Base-by-base conservation (phyloP, 1,284 basidiomycete genomes). In the Fomitiporia mediterranea region DNA sequence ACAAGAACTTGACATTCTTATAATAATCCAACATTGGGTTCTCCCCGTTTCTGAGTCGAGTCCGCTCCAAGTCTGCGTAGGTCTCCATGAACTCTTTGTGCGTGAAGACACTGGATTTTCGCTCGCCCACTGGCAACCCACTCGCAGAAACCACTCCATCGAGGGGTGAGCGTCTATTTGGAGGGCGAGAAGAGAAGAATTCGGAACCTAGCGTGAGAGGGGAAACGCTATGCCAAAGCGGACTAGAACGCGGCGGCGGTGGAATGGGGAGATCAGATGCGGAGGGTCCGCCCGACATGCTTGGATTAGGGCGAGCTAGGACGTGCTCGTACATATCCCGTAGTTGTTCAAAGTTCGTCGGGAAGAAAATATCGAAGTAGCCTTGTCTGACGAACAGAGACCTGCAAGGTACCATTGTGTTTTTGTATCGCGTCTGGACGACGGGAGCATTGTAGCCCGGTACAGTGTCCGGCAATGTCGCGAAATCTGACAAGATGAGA, bases 321-420 rank as follows among this genome's bases (percentile, higher is more conserved):
- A 89, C 79, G 63, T 85, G 78, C 66, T 92, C 87, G 71, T 97
- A 97, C 80, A 94, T 88, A 68, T 94, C 90, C 49, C 88, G 77
- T 25, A 99, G 77, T 19, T 81, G 80, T 51, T 84, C 81, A 64
- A 99, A 99, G 67, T 95, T 76, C 5, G 96, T 99, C 1, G 97
- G 97, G 76, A 99, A 99, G 77, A 99, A 94, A 62, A 99, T 99
- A 72, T 99, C 97, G 70, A 99, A 99, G 73, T 86, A 96, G 9
- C 97, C 97, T 67, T 92, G 97, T 62, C 89, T 86, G 56, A 99
- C 97, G 63, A 96, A 82, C 60, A 98, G 83, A 15, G 92, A 98
- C 58, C 86, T 79, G 64, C 92, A 94, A 2, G 97, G 89, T 3
- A 98, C 86, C 70, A 93, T 96, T 48, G 80, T 80, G 57, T 88